Evolutionary conservation across 2,329 filamentous ascomycete species (phyloP).

Genomic region (Cladobotryum mycophilum): DNA sequence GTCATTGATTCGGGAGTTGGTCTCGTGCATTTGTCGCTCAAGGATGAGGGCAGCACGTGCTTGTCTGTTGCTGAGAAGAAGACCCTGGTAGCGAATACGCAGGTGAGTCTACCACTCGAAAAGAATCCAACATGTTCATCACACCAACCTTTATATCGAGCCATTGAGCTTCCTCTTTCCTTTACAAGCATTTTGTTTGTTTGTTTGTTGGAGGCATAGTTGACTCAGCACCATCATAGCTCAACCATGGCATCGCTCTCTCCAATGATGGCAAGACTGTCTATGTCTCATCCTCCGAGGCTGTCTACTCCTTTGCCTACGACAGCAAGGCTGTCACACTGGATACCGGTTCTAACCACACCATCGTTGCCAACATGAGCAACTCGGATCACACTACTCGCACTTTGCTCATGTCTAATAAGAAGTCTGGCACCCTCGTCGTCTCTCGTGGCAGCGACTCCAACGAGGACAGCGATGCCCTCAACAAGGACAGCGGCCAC

Average conservation of each 20-base stretch:
- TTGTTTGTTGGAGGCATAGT: neutral
- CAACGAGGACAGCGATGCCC: conserved; percentile 55
- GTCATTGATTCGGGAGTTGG: conserved; percentile 39
- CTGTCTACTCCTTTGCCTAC: conserved; percentile 62
- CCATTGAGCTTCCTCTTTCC: neutral
- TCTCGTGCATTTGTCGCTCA: conserved; percentile 34
- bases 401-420: conserved; percentile 56
- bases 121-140: no score
- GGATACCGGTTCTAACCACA: conserved; percentile 31
- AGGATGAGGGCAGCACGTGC: conserved; percentile 38
- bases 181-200: neutral
- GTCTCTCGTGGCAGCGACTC: conserved; percentile 58
- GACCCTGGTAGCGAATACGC: conserved; percentile 29
- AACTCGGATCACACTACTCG: conserved; percentile 58
- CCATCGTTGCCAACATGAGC: conserved; percentile 57
- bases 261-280: conserved; percentile 46
- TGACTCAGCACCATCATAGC: conserved; percentile 25
- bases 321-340: conserved; percentile 46
- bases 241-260: conserved; percentile 52
- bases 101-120: conserved; percentile 30
- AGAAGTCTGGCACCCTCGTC: conserved; percentile 50
- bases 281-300: conserved; percentile 50
- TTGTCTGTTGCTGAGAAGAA: conserved; percentile 30
- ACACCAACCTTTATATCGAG: no score
- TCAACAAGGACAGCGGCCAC: conserved; percentile 47